Percentiles rank a stretch among this genome's conserved stretches.
phyloP scores from a whole-genome alignment of 371 early-diverging fungal species.

The Umbelopsis sp. region DNA sequence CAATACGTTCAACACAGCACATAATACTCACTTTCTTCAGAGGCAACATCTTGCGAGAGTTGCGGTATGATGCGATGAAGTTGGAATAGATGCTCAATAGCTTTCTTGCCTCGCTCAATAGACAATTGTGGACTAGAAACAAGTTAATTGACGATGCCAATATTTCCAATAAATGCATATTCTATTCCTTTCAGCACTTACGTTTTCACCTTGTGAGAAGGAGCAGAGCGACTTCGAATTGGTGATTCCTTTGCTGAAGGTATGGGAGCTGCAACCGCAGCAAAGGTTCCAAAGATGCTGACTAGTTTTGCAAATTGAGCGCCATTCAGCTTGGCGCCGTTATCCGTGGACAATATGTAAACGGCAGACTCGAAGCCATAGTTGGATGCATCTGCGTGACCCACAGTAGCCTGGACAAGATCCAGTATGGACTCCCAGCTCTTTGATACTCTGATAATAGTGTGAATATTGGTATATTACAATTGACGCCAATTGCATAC shows the following conservation, averaged over 20 bases:
- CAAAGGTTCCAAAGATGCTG: slow-evolving; percentile 60
- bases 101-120: slow-evolving; percentile 62
- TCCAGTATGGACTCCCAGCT: slow-evolving; percentile 55
- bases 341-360: slow-evolving; percentile 51
- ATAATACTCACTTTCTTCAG: slow-evolving; percentile 36
- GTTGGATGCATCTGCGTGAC: slow-evolving; percentile 60
- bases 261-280: slow-evolving; percentile 32
- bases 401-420: slow-evolving; percentile 54
- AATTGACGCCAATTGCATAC: slow-evolving; percentile 29
- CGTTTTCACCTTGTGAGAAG: slow-evolving; percentile 1
- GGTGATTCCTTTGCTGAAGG: slow-evolving; percentile 9
- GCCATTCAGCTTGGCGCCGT: slow-evolving; percentile 38
- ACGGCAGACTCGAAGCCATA: slow-evolving; percentile 62
- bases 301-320: slow-evolving; percentile 74
- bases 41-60: slow-evolving; percentile 46
- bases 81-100: slow-evolving; percentile 62
- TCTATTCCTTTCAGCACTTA: slow-evolving; percentile 5
- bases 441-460: slow-evolving; percentile 25
- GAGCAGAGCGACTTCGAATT: not conserved
- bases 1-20: not conserved
- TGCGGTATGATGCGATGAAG: slow-evolving; percentile 62
- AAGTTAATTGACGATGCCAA: not conserved
- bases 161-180: not conserved
- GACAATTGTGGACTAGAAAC: slow-evolving; percentile 23
- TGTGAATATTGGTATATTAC: not conserved